A percentile compares a stretch with the other conserved stretches of the same genome.
These are phyloP conservation scores for Dictyostelium intermedium DNA, from an alignment of 78 protist genomes.

Conservation along the genomic window DNA sequence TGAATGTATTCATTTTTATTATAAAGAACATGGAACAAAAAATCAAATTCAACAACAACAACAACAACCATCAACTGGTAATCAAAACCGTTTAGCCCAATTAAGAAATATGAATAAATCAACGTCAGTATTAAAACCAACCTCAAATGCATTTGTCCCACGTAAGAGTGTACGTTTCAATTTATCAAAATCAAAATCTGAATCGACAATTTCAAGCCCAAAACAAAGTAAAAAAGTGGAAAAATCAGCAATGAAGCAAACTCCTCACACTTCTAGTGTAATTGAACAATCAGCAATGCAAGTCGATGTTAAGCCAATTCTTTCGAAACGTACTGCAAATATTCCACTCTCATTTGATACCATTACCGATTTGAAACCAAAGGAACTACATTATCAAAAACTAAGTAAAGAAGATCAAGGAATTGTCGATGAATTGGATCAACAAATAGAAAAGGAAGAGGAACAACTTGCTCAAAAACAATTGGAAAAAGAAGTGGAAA, in stretches of 20 bases:
- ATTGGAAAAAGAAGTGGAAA: not conserved
- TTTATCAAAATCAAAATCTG: slow-evolving; percentile 28
- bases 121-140: not conserved
- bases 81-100: not conserved
- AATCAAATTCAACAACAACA: not conserved
- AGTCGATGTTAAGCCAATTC: not conserved
- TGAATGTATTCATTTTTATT: slow-evolving; percentile 27
- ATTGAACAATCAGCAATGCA: not conserved
- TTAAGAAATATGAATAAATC: slow-evolving; percentile 14
- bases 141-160: slow-evolving; percentile 7
- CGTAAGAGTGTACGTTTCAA: slow-evolving; percentile 7
- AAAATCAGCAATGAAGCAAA: not conserved
- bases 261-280: not conserved
- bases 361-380: not conserved
- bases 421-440: not conserved
- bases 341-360: not conserved
- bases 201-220: not conserved
- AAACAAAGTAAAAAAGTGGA: not conserved
- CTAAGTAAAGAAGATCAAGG: not conserved
- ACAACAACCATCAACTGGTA: not conserved
- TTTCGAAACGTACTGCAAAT: not conserved
- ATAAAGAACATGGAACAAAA: not conserved
- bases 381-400: not conserved
- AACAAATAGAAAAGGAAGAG: not conserved
- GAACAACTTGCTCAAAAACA: not conserved